phyloP scores from a whole-genome alignment of 495 filamentous ascomycete genomes.

The Penicillium salamii region DNA sequence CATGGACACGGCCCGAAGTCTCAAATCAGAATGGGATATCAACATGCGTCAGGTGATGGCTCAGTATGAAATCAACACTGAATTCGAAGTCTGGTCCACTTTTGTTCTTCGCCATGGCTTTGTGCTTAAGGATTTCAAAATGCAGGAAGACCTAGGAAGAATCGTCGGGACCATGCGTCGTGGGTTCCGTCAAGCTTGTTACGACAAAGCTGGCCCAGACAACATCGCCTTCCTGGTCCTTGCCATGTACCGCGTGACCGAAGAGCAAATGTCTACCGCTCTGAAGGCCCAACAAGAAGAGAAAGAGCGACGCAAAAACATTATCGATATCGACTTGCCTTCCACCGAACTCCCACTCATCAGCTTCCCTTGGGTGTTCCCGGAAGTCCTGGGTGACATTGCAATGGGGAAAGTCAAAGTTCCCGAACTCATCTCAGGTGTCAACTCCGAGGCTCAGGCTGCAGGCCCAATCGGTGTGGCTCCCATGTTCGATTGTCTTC shows the following conservation, averaged over 20 bases:
- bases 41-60: slow-evolving; percentile 78
- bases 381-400: slow-evolving; percentile 67
- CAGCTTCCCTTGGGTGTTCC: slow-evolving; percentile 92
- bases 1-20: slow-evolving; percentile 54
- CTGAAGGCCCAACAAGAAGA: slow-evolving; percentile 28
- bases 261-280: slow-evolving; percentile 60
- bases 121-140: slow-evolving; percentile 71
- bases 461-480: background rate
- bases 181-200: slow-evolving; percentile 61
- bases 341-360: slow-evolving; percentile 67
- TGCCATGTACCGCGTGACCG: slow-evolving; percentile 84
- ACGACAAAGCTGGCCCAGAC: slow-evolving; percentile 55
- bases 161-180: slow-evolving; percentile 63
- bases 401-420: slow-evolving; percentile 38
- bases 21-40: slow-evolving; percentile 78
- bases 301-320: too few species aligned
- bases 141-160: slow-evolving; percentile 74
- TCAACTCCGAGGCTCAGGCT: background rate
- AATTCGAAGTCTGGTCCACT: slow-evolving; percentile 87
- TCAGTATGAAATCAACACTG: slow-evolving; percentile 79
- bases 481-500: background rate
- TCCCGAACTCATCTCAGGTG: too few species aligned
- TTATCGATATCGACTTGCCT: too few species aligned
- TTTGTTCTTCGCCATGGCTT: slow-evolving; percentile 74
- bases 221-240: slow-evolving; percentile 68